Conservation (phyloP, 140 eudicot species). For the Senecio squalidus region DNA sequence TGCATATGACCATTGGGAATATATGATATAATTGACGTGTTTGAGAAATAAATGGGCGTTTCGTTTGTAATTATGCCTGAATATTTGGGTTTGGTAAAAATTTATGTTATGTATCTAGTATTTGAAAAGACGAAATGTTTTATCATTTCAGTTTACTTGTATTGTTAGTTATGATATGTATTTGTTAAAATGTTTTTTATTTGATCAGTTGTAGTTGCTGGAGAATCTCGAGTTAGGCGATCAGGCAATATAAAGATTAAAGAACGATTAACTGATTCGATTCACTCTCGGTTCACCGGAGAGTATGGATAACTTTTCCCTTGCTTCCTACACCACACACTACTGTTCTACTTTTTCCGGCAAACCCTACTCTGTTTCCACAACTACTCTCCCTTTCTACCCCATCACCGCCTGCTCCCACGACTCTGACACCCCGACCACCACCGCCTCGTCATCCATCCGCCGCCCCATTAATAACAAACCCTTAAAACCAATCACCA, state of each 20-base stretch:
- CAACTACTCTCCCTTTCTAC: constrained; percentile 28
- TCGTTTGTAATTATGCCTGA: neutral
- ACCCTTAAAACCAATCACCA: constrained; percentile 31
- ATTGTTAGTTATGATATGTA: neutral
- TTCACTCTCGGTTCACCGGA: neutral
- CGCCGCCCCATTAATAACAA: constrained; percentile 52
- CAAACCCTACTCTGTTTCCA: constrained; percentile 31
- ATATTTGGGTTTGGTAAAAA: neutral
- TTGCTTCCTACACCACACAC: constrained; percentile 49
- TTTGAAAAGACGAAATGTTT: neutral
- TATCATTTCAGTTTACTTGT: neutral
- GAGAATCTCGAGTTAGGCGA: neutral
- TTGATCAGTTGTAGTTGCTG: neutral
- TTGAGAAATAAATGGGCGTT: too few relatives aligned
- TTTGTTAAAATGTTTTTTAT: neutral
- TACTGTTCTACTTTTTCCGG: constrained; percentile 36
- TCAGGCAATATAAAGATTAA: too few relatives aligned
- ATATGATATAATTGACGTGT: too few relatives aligned
- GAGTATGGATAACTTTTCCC: constrained; percentile 53
- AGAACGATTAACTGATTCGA: neutral
- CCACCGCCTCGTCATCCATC: constrained; percentile 33
- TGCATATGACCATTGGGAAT: too few relatives aligned
- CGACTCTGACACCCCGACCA: constrained; percentile 28
- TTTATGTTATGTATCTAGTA: constrained; percentile 1
- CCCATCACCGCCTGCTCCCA: constrained; percentile 20